Conservation (phyloP, 257 asterid genomes). For the Nicotiana benthamiana region DNA sequence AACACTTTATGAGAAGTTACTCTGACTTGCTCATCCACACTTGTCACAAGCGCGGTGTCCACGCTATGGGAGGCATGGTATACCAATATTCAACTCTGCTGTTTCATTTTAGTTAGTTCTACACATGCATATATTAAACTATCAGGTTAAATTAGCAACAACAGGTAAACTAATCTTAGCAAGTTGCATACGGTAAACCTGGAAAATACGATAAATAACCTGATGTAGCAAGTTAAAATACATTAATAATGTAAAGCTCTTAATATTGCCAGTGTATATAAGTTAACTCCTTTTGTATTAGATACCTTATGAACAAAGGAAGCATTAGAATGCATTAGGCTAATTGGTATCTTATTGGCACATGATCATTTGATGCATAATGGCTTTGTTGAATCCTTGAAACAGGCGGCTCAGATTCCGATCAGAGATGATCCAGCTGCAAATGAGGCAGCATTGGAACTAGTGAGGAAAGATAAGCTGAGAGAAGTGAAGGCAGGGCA, state of each 20-base stretch:
- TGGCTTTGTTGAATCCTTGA: not conserved
- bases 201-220: too few relatives aligned
- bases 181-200: too few relatives aligned
- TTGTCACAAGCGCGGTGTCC: constrained; percentile 84
- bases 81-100: not conserved
- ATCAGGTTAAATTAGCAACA: too few relatives aligned
- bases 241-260: too few relatives aligned
- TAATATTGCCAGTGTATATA: too few relatives aligned
- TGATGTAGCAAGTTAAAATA: too few relatives aligned
- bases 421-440: constrained; percentile 72
- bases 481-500: constrained; percentile 91
- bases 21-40: constrained; percentile 78
- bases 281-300: not conserved
- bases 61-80: constrained; percentile 99
- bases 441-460: constrained; percentile 75
- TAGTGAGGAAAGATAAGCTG: constrained; percentile 67
- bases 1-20: constrained; percentile 89
- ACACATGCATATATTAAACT: too few relatives aligned
- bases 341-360: not conserved
- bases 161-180: too few relatives aligned
- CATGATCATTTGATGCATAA: not conserved
- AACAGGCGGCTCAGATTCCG: constrained; percentile 97
- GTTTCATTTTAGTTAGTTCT: too few relatives aligned
- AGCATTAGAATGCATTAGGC: not conserved
- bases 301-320: too few relatives aligned